Conservation (phyloP, 2,329 filamentous ascomycete genomes). For the Aureobasidium sp. region DNA sequence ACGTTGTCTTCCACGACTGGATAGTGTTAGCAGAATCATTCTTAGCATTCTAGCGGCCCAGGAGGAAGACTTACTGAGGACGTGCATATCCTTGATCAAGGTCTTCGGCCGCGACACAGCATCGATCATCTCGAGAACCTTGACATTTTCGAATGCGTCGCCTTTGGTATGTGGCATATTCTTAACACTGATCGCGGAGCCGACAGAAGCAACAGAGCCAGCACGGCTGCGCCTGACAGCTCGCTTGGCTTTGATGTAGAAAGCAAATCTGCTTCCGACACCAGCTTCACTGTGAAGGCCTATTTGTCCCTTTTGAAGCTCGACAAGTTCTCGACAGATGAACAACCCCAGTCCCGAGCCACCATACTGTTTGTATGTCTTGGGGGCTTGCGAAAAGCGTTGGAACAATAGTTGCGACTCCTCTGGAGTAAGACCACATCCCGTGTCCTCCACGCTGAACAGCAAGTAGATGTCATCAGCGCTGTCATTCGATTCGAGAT, state of each 20-base stretch:
- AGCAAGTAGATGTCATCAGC: conserved; percentile 32
- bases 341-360: conserved; percentile 62
- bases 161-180: neutral
- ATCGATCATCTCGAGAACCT: neutral
- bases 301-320: conserved; percentile 62
- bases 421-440: conserved; percentile 29
- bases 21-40: neutral
- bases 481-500: conserved; percentile 28
- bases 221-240: neutral
- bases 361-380: conserved; percentile 60
- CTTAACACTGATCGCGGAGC: conserved; percentile 2
- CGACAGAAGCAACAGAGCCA: conserved; percentile 5
- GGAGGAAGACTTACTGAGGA: conserved; percentile 17
- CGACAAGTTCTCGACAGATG: conserved; percentile 58
- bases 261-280: conserved; percentile 58
- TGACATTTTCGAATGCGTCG: neutral
- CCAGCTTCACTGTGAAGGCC: conserved; percentile 53
- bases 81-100: conserved; percentile 9
- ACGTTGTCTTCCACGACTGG: conserved; percentile 33
- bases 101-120: neutral
- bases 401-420: conserved; percentile 50
- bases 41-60: neutral
- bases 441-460: conserved; percentile 32
- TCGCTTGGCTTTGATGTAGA: conserved; percentile 51
- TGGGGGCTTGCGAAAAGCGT: conserved; percentile 60